Percentiles rank a stretch among this genome's conserved stretches.
Conservation (phyloP, 2,329 filamentous ascomycete species). For the Ophiostoma populinum region DNA sequence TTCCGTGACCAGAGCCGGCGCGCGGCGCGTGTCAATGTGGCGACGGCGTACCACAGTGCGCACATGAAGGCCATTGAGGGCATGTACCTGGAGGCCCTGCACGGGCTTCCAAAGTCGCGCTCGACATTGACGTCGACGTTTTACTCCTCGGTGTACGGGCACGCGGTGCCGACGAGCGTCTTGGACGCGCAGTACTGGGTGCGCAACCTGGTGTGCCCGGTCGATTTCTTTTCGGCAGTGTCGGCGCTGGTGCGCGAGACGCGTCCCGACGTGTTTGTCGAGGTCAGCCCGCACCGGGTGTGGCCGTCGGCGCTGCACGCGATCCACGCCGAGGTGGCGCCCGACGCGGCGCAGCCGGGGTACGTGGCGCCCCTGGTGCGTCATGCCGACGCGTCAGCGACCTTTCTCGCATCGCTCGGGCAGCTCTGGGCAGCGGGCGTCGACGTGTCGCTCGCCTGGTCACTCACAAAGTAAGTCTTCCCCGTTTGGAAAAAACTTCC, state of each 20-base stretch:
- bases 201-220: conserved; percentile 18
- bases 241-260: conserved; percentile 7
- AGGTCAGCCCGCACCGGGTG: conserved; percentile 11
- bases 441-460: conserved; percentile 5
- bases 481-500: background rate
- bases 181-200: conserved; percentile 18
- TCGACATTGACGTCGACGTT: background rate
- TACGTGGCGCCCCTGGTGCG: conserved; percentile 9
- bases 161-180: background rate
- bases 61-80: conserved; percentile 14
- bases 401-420: conserved; percentile 6
- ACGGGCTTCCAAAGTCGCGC: background rate
- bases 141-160: conserved; percentile 14
- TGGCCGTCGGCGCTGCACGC: conserved; percentile 9
- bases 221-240: conserved; percentile 18
- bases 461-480: background rate
- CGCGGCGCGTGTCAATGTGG: conserved; percentile 11
- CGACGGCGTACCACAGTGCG: conserved; percentile 16
- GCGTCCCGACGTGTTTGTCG: conserved; percentile 7
- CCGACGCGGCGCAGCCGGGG: background rate
- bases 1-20: conserved; percentile 7
- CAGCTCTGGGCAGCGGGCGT: conserved; percentile 9
- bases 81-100: conserved; percentile 10
- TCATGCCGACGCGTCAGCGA: conserved; percentile 5
- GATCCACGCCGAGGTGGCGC: conserved; percentile 1